A percentile compares a stretch with the other conserved stretches of the same genome.
Conservation (phyloP, 2,329 filamentous ascomycete genomes). For the Lecanicillium sp. region DNA sequence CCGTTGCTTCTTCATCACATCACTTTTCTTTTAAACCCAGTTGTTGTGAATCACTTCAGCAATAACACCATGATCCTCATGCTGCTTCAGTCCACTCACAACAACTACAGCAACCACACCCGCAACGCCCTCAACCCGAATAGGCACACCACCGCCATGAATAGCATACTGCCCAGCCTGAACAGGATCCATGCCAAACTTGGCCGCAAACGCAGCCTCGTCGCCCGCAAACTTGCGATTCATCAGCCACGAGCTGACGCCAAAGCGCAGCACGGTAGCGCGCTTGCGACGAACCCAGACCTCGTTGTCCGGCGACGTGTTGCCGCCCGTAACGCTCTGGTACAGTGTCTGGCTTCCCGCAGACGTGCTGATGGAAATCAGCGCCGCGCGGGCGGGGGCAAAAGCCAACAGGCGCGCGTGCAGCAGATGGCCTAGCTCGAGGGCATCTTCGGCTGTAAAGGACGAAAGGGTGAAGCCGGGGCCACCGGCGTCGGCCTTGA, state of each 20-base stretch:
- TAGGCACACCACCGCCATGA: constrained; percentile 68
- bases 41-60: constrained; percentile 56
- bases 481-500: constrained; percentile 24
- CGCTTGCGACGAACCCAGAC: constrained; percentile 63
- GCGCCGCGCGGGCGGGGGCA: constrained; percentile 31
- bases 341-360: constrained; percentile 56
- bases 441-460: constrained; percentile 58
- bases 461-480: constrained; percentile 36
- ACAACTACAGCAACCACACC: constrained; percentile 68
- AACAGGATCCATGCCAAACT: constrained; percentile 52
- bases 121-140: constrained; percentile 65
- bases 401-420: constrained; percentile 52
- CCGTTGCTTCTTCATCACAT: too few species aligned
- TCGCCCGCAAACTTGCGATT: constrained; percentile 57
- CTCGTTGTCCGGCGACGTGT: constrained; percentile 64
- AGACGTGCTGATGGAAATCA: constrained; percentile 58
- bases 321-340: constrained; percentile 58
- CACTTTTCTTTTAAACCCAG: constrained; percentile 22
- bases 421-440: constrained; percentile 55
- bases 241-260: constrained; percentile 63
- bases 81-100: constrained; percentile 67
- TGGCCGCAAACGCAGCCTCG: constrained; percentile 54
- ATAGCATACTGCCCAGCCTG: constrained; percentile 59
- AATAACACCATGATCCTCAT: constrained; percentile 70
- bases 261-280: constrained; percentile 63